Base-by-base conservation (phyloP, 345 rosid species). In the Camelina hispida region DNA sequence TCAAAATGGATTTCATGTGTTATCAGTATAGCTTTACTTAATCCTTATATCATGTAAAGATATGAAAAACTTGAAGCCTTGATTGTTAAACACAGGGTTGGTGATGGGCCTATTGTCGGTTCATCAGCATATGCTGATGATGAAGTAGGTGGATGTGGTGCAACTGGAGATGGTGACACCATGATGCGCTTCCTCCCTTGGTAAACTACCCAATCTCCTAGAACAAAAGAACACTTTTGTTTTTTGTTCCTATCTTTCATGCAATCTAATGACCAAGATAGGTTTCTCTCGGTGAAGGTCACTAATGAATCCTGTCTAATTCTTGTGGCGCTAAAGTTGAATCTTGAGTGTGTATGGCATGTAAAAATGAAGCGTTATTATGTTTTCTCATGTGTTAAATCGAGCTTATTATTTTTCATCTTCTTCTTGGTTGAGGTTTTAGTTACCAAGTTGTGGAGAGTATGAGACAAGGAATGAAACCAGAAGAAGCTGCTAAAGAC, bases 181-280 rank as follows among this genome's bases (percentile, higher is more conserved):
- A 94, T 94, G 97, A 91, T 94, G 98, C 96, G 93, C 72, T 94
- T 94, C 81, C 89, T 94, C 75, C 97, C 98, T 35, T 91, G 98
- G 98, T 91, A 88, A 28, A 56, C 69, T 7, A 53, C 22, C 6
- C 44, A 48, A 51, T 51, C 46, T 67, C 61, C 28, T 10, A 38
- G 55, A 67, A 30, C 61, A 50, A 66, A 46, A 15, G 13, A 55
- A 9, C n/a, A 18, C 0, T 13, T 34, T 28, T 12, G 12, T 43
- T 4, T 30, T 40, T 48, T 64, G 46, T 59, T 51, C 11, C 20
- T 35, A 37, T 22, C 38, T 54, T 40, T 1, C 25, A 54, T 32
- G 46, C 50, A 43, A 17, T 40, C 15, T 20, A 66, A 15, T n/a
- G 23, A 47, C 6, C 58, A 6, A 15, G 13, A 34, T 47, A 57